Percentiles rank a stretch among this genome's conserved stretches.
These are phyloP conservation scores for Dinochytrium kinnereticum DNA, from an alignment of 371 early-diverging fungal species.

Conservation along the genomic window DNA sequence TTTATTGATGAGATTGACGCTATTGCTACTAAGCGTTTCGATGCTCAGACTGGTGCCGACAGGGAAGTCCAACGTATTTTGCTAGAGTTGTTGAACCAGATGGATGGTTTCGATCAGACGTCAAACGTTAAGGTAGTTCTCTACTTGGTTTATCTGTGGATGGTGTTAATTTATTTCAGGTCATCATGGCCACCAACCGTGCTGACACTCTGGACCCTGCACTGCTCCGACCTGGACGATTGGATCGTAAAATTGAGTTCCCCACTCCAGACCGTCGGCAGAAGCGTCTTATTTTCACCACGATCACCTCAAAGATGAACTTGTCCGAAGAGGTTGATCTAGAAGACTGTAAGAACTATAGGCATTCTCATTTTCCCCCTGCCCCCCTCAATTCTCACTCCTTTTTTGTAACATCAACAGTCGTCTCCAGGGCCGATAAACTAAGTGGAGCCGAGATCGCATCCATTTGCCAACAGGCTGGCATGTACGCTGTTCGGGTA, in stretches of 20 bases:
- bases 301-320: conserved; percentile 99
- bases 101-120: conserved; percentile 99
- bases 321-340: conserved; percentile 98
- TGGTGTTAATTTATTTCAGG: conserved; percentile 55
- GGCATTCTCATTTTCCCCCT: not conserved
- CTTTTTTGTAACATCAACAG: conserved; percentile 46
- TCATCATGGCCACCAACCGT: conserved; percentile 99
- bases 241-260: conserved; percentile 99
- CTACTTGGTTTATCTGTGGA: not conserved
- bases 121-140: conserved; percentile 92
- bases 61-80: conserved; percentile 99
- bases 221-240: conserved; percentile 96
- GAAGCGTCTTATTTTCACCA: conserved; percentile 98
- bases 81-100: conserved; percentile 98
- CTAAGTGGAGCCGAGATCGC: conserved; percentile 99
- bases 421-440: conserved; percentile 98
- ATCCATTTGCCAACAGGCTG: conserved; percentile 99
- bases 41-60: conserved; percentile 99
- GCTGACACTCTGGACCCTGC: conserved; percentile 99
- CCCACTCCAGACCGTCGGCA: conserved; percentile 99
- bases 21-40: conserved; percentile 99
- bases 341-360: conserved; percentile 85
- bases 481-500: conserved; percentile 98
- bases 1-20: conserved; percentile 99
- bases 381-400: not conserved